Evolutionary conservation across 2,329 filamentous ascomycete species (phyloP), one percentile per base, ranked within the genome.

Genomic region (Colletotrichum chlorophyti): DNA sequence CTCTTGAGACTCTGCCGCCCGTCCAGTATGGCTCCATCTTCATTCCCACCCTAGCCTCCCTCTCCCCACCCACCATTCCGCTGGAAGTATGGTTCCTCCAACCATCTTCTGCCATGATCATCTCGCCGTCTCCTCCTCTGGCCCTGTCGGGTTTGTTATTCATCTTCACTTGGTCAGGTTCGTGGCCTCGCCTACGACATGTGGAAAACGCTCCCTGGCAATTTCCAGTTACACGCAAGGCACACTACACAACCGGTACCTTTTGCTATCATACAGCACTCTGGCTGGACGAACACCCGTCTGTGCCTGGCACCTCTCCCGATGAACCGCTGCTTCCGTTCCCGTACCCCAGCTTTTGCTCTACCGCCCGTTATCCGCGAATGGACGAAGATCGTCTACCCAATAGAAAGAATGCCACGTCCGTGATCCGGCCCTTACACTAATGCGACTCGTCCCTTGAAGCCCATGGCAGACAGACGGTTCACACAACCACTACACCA

Each of bases 341-440:
- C 52, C 32, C 27, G 15, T 46, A 51, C 45, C 57, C 57, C 45
- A 34, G 52, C 52, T 45, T 60, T 40, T 24, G 14, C 31, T 60
- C 52, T 60, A 32, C 57, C 57, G 45, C 53, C 52, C 57, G 57
- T 45, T 41, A 60, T 38, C 57, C 52, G 40, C 45, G 32, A 34
- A 43, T 17, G 23, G 43, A 32, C 12, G 26, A 35, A 12, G n/a
- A n/a, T n/a, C n/a, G 51, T 29, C 41, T 55, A 45, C 57, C 57
- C 58, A 35, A 58, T 51, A 26, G 45, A 23, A 51, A 50, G 10
- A 19, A 21, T 15, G 23, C 32, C 19, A 6, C 27, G 17, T 45
- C 26, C 57, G 29, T 51, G 19, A 45, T 24, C 38, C 45, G 53
- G 21, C 45, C 50, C 9, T 12, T n/a, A 50, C 27, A 17, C 52